Conservation (phyloP, 2,329 filamentous ascomycete species). For the Verruconis gallopava region DNA sequence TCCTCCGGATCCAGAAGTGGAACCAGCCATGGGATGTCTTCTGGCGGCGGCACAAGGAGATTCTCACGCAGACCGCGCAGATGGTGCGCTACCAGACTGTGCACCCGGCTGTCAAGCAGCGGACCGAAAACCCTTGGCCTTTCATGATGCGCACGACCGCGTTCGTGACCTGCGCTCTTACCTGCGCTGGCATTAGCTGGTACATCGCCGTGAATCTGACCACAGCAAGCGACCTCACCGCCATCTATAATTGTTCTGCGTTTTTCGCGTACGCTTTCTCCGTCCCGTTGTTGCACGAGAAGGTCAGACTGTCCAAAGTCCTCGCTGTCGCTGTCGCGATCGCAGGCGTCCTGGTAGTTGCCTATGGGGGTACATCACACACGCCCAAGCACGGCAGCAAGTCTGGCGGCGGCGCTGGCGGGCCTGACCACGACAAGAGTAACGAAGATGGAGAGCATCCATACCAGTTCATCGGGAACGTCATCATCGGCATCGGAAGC, state of each 20-base stretch:
- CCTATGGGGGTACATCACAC: conserved; percentile 63
- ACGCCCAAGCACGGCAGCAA: conserved; percentile 40
- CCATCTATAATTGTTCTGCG: conserved; percentile 97
- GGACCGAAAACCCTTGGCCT: conserved; percentile 41
- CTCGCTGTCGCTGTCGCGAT: conserved; percentile 80
- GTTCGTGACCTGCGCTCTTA: conserved; percentile 73
- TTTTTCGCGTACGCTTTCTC: conserved; percentile 98
- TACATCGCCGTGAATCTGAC: conserved; percentile 91
- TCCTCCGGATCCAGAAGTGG: conserved; percentile 68
- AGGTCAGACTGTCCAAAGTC: conserved; percentile 70
- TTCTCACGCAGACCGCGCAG: conserved; percentile 54
- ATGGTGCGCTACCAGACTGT: conserved; percentile 78
- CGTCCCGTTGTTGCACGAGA: conserved; percentile 78
- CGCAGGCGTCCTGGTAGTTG: conserved; percentile 80
- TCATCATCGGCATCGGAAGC: conserved; percentile 82
- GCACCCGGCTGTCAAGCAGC: conserved; percentile 41
- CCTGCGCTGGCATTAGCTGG: conserved; percentile 85
- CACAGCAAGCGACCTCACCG: conserved; percentile 83
- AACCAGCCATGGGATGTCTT: conserved; percentile 71
- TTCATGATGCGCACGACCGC: conserved; percentile 74
- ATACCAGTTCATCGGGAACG: conserved; percentile 67
- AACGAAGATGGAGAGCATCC: conserved; percentile 5
- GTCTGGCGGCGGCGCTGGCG: conserved; percentile 41
- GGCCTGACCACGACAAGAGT: conserved; percentile 38
- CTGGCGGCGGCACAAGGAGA: conserved; percentile 59